Percentiles rank a stretch among this genome's conserved stretches.
Evolutionary conservation across 805 yeast species (phyloP).

Genomic region (Candida sakaeoensis): DNA sequence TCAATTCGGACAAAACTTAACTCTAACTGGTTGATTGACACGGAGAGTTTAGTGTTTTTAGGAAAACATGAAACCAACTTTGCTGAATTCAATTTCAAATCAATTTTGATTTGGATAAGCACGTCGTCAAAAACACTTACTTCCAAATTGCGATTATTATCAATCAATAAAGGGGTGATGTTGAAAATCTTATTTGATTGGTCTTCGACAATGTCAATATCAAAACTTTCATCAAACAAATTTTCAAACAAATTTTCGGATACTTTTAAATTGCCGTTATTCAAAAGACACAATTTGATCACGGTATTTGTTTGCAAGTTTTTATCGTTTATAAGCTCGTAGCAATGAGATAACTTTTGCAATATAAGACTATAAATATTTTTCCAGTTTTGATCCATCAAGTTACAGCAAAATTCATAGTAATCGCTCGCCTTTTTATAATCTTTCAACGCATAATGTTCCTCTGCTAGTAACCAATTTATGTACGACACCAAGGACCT

Average conservation of each 20-base stretch:
- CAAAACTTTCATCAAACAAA: background rate
- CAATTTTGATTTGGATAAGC: constrained; percentile 18
- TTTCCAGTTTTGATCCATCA: constrained; percentile 2
- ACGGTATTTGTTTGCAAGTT: background rate
- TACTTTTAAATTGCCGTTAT: background rate
- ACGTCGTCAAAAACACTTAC: constrained; percentile 16
- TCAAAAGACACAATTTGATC: constrained; percentile 3
- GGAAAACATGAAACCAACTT: constrained; percentile 11
- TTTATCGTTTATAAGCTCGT: background rate
- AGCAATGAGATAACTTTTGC: constrained; percentile 4
- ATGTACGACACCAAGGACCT: constrained; percentile 22
- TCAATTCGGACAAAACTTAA: constrained; percentile 9
- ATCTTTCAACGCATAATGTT: constrained; percentile 21
- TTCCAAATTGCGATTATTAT: constrained; percentile 11
- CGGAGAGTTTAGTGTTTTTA: constrained; percentile 1
- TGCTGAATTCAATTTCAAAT: constrained; percentile 10
- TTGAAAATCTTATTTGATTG: constrained; percentile 13
- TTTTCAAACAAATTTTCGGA: background rate
- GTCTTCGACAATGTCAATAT: constrained; percentile 7
- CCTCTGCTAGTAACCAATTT: constrained; percentile 51
- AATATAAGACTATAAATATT: constrained; percentile 1
- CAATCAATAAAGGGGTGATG: constrained; percentile 16
- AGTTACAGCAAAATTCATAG: constrained; percentile 14
- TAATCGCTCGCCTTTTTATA: constrained; percentile 17
- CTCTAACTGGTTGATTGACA: constrained; percentile 12